Evolutionary conservation across 257 asterid species (phyloP), one percentile per base, ranked within the genome.

Genomic region (Gentiana dahurica): DNA sequence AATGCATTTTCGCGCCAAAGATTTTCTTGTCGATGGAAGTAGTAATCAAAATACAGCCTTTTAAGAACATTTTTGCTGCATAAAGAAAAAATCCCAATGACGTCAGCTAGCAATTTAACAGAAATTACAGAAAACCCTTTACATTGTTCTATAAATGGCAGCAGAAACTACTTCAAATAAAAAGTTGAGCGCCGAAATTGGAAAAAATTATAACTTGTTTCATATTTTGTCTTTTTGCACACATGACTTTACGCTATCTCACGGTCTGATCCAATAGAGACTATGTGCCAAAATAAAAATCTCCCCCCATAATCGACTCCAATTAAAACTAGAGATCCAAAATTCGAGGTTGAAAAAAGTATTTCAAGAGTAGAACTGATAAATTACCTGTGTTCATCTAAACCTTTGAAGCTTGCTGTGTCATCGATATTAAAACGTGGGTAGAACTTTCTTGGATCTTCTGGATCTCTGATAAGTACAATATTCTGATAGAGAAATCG

Each of bases 381-480:
- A 38, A 33, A 13, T 49, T 74, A 91, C 98, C 94, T 87, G 73
- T 83, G 91, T 63, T 75, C 69, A 65, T 92, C 97, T 61, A 87
- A 65, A 49, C 67, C 84, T 37, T 45, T 68, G 72, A 87, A 92
- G 81, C 82, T 83, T 12, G 84, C 60, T 2, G 98, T 88, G 63
- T 92, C 97, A 70, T 92, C 97, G 68, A 92, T 77, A 72, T 85
- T 92, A 81, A 92, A 92, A 53, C 98, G 95, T 36, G 98, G 98
- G 51, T 83, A 92, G 55, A 79, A 85, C 38, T 65, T 77, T 71
- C 73, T 79, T 5, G 93, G 69, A 66, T 92, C 95, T 70, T 92
- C 97, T 44, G 89, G 93, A 68, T 92, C 97, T 68, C 80, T 66
- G 65, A 92, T 79, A 44, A 92, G 97, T 68, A 80, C 94, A 52